phyloP scores from a whole-genome alignment of 75 land plant genomes.

The Pinus albicaulis region DNA sequence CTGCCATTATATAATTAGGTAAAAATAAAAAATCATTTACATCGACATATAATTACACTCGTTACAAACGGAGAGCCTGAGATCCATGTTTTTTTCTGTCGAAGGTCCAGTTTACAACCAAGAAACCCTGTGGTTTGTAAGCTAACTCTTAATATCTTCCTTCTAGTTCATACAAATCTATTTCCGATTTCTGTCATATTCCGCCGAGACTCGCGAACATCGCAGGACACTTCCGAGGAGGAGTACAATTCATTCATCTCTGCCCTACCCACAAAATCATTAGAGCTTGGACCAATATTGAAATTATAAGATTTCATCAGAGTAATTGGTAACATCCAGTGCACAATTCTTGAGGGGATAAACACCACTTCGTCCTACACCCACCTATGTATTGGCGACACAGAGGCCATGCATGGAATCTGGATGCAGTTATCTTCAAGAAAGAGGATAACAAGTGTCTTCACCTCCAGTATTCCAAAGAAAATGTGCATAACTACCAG shows the following conservation, averaged over 20 bases:
- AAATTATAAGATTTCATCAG: background rate
- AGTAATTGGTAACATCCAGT: slow-evolving; percentile 4
- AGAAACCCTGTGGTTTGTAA: background rate
- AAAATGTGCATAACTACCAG: slow-evolving; percentile 64
- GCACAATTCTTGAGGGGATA: background rate
- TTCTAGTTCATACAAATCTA: background rate
- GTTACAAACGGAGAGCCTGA: background rate
- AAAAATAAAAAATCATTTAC: background rate
- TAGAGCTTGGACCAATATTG: background rate
- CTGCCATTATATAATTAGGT: background rate
- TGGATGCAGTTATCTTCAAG: background rate
- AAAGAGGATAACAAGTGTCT: slow-evolving; percentile 41
- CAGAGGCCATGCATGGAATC: background rate
- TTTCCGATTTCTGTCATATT: background rate
- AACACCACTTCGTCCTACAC: background rate
- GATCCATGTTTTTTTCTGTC: background rate
- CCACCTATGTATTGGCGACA: slow-evolving; percentile 1
- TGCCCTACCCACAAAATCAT: slow-evolving; percentile 7
- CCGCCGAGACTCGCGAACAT: background rate
- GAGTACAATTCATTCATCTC: background rate
- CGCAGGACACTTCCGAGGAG: background rate
- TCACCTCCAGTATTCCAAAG: slow-evolving; percentile 68
- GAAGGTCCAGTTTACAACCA: background rate
- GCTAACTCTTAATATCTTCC: background rate
- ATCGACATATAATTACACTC: slow-evolving; percentile 6